These are phyloP conservation scores for Ganoderma meredithae DNA, from an alignment of 1,284 basidiomycete genomes.

Conservation along the genomic window DNA sequence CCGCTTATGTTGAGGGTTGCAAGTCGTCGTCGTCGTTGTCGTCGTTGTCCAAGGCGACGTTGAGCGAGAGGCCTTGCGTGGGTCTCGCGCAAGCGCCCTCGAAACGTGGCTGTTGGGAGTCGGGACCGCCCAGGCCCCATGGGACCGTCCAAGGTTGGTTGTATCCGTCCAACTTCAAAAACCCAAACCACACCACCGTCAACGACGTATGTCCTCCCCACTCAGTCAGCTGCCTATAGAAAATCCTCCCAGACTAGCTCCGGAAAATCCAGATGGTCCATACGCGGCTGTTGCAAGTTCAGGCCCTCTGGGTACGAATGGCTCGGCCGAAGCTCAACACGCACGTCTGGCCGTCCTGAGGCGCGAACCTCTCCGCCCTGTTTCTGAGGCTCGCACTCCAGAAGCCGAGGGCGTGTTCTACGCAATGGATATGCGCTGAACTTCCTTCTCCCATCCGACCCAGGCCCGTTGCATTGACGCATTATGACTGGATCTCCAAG, in stretches of 20 bases:
- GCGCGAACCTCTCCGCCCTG: conserved; percentile 2
- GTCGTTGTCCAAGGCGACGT: too few relatives aligned
- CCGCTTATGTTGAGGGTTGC: too few relatives aligned
- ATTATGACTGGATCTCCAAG: neutral
- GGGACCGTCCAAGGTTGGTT: too few relatives aligned
- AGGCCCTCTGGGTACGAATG: neutral
- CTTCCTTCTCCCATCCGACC: neutral
- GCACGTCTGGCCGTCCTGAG: conserved; percentile 3
- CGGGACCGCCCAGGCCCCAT: too few relatives aligned
- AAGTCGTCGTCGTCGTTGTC: too few relatives aligned
- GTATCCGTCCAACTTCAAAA: too few relatives aligned
- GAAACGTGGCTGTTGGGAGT: too few relatives aligned
- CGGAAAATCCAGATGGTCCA: neutral
- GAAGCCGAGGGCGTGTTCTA: neutral
- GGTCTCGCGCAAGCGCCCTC: too few relatives aligned
- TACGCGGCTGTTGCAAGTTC: neutral
- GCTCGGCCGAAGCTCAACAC: neutral
- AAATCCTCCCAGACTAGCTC: neutral
- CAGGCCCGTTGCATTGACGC: neutral
- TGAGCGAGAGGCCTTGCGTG: too few relatives aligned
- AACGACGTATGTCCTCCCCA: too few relatives aligned
- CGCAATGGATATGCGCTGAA: neutral
- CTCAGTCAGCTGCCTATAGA: too few relatives aligned
- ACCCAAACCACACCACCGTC: too few relatives aligned
- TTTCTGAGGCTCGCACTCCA: neutral